Evolutionary conservation across 805 yeast genomes (phyloP).

Genomic region (Kuraishia molischiana): DNA sequence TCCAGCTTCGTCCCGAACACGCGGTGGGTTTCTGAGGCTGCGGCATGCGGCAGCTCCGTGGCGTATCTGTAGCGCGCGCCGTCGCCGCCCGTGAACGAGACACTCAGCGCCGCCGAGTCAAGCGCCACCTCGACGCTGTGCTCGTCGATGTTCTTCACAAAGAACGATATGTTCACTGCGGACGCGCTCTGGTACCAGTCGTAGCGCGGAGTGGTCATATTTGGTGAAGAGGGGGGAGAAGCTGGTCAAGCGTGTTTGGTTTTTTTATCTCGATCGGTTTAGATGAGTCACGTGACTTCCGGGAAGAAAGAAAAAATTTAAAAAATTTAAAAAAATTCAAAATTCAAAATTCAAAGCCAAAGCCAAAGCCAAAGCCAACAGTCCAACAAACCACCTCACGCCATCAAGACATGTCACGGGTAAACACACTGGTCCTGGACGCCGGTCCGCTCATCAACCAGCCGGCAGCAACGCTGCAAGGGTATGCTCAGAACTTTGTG

Average conservation of each 20-base stretch:
- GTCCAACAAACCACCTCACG: background rate
- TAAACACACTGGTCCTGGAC: slow-evolving; percentile 67
- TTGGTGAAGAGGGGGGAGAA: background rate
- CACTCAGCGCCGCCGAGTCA: slow-evolving; percentile 22
- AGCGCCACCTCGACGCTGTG: slow-evolving; percentile 34
- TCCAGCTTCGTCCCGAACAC: slow-evolving; percentile 73
- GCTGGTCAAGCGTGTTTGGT: no score
- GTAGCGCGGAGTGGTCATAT: slow-evolving; percentile 16
- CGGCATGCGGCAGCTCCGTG: slow-evolving; percentile 30
- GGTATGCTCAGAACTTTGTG: slow-evolving; percentile 59
- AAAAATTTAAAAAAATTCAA: no score
- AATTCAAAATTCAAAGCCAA: no score
- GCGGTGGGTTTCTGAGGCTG: slow-evolving; percentile 31
- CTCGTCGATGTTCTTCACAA: slow-evolving; percentile 53
- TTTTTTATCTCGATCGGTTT: no score
- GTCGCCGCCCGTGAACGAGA: slow-evolving; percentile 40
- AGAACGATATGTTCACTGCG: slow-evolving; percentile 56
- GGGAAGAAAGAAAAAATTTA: no score
- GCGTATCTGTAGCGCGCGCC: slow-evolving; percentile 41
- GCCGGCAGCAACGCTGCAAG: slow-evolving; percentile 61
- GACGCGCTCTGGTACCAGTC: slow-evolving; percentile 68
- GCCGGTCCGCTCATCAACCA: slow-evolving; percentile 94
- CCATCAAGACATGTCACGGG: slow-evolving; percentile 7
- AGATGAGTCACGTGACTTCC: no score
- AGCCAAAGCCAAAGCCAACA: no score